Evolutionary conservation across 768 basidiomycete species (phyloP), one percentile per base, ranked within the genome.

Genomic region (Porphyrellus cyaneotinctus): DNA sequence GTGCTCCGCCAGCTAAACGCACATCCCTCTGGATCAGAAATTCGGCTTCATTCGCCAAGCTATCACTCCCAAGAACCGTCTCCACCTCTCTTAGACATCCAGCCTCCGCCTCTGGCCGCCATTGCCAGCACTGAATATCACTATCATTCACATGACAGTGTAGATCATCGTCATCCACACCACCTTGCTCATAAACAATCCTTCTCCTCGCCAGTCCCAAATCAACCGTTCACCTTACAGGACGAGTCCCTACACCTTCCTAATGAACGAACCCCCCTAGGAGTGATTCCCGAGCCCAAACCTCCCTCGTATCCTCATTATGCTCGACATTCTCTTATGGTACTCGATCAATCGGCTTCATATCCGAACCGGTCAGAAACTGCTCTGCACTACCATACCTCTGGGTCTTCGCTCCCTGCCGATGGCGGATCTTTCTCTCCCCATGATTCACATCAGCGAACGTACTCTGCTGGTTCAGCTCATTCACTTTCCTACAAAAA

Each of bases 1-100:
- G 70, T 86, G 43, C 69, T 85, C 24, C 75, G 74, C 54, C 77
- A 72, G 45, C 66, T 85, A 30, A 74, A 69, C 42, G 59, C 64
- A 11, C 64, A 62, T 38, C 56, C 61, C 3, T 58, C 66, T 20
- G 68, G 69, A 20, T 58, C 70, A 11, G 72, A 74, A 46, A 58
- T 76, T 51, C 60, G 54, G 36, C 61, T 76, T 32, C 71, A 70
- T 43, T 69, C 73, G 1, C 75, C 75, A 3, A 58, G 66, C 18
- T 74, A 75, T 52, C 67, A 61, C 38, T 35, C 64, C 26, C 58
- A 70, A 22, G 68, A 71, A 18, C 50, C 53, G 6, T 58, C 70
- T 14, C 57, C 70, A 28, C 43, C 69, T n/a, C 54, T 64, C 17
- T 65, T 74, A 67, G 73, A 76, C 50, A 63, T 75, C 32, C 76